Evolutionary conservation across 106 monocot genomes (phyloP).

Genomic region (Dendrobium chrysotoxum): DNA sequence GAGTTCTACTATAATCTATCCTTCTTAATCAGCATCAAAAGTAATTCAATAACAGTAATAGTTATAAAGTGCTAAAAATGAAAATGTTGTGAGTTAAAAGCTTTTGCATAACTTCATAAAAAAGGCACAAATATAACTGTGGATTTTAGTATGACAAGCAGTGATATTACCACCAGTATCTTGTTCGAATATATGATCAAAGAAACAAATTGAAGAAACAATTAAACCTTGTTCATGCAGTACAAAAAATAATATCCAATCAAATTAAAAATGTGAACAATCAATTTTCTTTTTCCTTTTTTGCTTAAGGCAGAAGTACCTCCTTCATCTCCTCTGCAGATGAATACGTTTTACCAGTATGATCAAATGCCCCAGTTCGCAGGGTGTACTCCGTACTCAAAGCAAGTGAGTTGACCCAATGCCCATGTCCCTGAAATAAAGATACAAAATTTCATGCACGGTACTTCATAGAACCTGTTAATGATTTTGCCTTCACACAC

Average conservation of each 20-base stretch:
- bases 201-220: neutral
- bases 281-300: neutral
- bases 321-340: conserved; percentile 89
- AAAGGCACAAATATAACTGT: neutral
- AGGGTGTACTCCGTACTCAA: conserved; percentile 92
- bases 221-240: neutral
- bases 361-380: conserved; percentile 91
- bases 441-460: neutral
- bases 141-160: neutral
- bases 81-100: neutral
- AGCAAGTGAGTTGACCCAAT: conserved; percentile 98
- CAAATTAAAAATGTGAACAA: neutral
- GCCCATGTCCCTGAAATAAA: conserved; percentile 69
- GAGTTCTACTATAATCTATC: neutral
- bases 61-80: neutral
- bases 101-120: neutral
- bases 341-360: conserved; percentile 71
- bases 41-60: neutral
- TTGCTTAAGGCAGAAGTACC: conserved; percentile 25
- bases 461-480: neutral
- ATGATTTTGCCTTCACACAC: neutral
- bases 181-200: neutral
- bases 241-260: neutral
- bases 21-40: neutral
- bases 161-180: neutral